These are phyloP conservation scores for Prunella vulgaris DNA, from an alignment of 257 asterid genomes.

Conservation along the genomic window DNA sequence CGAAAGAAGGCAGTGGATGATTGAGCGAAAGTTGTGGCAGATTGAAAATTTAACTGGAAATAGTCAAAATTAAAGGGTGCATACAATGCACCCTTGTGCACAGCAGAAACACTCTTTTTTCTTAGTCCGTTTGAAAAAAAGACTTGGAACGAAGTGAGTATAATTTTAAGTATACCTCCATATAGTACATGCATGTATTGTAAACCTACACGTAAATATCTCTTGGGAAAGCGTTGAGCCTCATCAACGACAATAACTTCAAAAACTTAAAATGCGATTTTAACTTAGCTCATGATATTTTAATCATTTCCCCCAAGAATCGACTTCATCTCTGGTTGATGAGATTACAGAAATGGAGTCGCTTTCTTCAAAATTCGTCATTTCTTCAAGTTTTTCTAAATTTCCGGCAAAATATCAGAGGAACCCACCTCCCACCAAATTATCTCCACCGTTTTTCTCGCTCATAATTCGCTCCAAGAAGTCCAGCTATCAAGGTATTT, in stretches of 20 bases:
- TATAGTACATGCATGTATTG: no score
- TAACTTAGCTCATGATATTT: slow-evolving; percentile 13
- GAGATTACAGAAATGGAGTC: slow-evolving; percentile 46
- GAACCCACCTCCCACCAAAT: slow-evolving; percentile 23
- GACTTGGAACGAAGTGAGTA: no score
- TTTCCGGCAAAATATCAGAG: slow-evolving; percentile 26
- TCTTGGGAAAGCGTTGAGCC: neutral
- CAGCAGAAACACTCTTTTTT: no score
- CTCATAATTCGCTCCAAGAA: slow-evolving; percentile 31
- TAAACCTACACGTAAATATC: no score
- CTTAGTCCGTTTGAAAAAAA: no score
- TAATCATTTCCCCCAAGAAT: neutral
- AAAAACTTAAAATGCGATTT: neutral
- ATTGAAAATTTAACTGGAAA: no score
- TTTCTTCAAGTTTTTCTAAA: slow-evolving; percentile 30
- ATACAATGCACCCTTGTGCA: no score
- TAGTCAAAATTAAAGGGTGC: no score
- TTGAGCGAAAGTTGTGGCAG: no score
- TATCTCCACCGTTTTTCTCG: slow-evolving; percentile 18
- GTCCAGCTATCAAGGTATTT: slow-evolving; percentile 60
- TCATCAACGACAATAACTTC: neutral
- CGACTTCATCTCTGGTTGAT: neutral
- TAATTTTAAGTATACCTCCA: no score
- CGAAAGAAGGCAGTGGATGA: no score
- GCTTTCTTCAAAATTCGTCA: slow-evolving; percentile 31